These are phyloP conservation scores for Penicillium janthinellum DNA, from an alignment of 2,329 filamentous ascomycete genomes.

Conservation along the genomic window DNA sequence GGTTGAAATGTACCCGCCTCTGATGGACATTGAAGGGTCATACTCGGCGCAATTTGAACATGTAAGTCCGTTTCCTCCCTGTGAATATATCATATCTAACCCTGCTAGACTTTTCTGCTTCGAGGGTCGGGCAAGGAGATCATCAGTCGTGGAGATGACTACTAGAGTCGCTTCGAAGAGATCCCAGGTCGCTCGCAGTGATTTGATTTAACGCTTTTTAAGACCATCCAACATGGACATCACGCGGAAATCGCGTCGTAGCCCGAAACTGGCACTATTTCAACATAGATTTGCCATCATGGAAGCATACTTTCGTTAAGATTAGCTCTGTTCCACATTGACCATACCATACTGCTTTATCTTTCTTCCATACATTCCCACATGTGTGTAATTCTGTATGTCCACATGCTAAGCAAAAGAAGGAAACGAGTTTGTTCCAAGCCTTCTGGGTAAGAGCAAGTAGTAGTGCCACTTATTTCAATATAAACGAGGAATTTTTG, in stretches of 20 bases:
- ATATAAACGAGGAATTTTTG: not conserved
- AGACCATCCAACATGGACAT: conserved; percentile 2
- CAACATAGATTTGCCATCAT: not conserved
- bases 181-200: not conserved
- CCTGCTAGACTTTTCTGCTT: conserved; percentile 51
- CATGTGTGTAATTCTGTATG: not conserved
- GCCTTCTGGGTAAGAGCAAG: too few species aligned
- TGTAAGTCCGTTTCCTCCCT: conserved; percentile 30
- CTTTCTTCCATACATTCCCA: not conserved
- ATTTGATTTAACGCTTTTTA: not conserved
- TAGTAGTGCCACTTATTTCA: too few species aligned
- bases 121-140: conserved; percentile 53
- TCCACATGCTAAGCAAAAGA: not conserved
- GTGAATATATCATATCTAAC: conserved; percentile 15
- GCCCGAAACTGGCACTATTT: not conserved
- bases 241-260: not conserved
- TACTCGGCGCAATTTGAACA: conserved; percentile 68
- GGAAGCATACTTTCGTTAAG: conserved; percentile 2
- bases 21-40: conserved; percentile 61
- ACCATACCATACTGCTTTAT: not conserved
- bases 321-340: not conserved
- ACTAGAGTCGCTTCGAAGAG: not conserved
- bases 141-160: conserved; percentile 11
- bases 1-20: conserved; percentile 58
- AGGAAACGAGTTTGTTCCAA: too few species aligned